A percentile compares a stretch with the other conserved stretches of the same genome.
phyloP scores from a whole-genome alignment of 2,329 filamentous ascomycete species.

The Gnomoniopsis sp. region DNA sequence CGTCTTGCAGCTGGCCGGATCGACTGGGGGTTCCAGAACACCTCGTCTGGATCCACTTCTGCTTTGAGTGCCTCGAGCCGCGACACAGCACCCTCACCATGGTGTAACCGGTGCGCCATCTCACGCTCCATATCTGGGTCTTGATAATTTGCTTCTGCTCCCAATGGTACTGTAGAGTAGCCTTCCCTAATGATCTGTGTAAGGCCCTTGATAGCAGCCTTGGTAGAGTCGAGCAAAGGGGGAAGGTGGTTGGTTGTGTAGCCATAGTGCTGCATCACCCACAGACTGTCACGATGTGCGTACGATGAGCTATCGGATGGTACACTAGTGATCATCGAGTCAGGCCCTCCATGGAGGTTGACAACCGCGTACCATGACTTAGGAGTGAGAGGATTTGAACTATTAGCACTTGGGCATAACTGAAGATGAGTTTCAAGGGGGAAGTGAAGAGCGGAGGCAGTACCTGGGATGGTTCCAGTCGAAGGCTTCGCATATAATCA shows the following conservation, averaged over 20 bases:
- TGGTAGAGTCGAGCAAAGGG: conserved; percentile 9
- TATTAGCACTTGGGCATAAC: background rate
- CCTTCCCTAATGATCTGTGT: background rate
- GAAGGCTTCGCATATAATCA: background rate
- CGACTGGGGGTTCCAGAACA: conserved; percentile 12
- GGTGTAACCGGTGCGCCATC: background rate
- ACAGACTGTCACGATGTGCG: conserved; percentile 41
- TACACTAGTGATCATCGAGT: conserved; percentile 31
- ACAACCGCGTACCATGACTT: conserved; percentile 37
- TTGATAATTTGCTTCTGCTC: conserved; percentile 5
- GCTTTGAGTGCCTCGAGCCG: conserved; percentile 6
- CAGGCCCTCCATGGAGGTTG: conserved; percentile 38
- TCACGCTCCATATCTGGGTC: conserved; percentile 5
- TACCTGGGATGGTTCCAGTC: conserved; percentile 4
- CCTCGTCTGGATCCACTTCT: conserved; percentile 1
- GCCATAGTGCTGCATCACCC: conserved; percentile 46
- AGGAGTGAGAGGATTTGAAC: no score
- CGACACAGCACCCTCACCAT: background rate
- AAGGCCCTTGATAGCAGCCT: background rate
- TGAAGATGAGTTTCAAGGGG: background rate
- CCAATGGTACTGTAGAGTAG: background rate
- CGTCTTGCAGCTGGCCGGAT: background rate
- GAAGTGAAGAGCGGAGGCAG: no score
- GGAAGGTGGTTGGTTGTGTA: conserved; percentile 11
- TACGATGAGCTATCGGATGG: conserved; percentile 31